Conservation (phyloP, 169 alveolate species). For the Amoebophrya sp. region DNA sequence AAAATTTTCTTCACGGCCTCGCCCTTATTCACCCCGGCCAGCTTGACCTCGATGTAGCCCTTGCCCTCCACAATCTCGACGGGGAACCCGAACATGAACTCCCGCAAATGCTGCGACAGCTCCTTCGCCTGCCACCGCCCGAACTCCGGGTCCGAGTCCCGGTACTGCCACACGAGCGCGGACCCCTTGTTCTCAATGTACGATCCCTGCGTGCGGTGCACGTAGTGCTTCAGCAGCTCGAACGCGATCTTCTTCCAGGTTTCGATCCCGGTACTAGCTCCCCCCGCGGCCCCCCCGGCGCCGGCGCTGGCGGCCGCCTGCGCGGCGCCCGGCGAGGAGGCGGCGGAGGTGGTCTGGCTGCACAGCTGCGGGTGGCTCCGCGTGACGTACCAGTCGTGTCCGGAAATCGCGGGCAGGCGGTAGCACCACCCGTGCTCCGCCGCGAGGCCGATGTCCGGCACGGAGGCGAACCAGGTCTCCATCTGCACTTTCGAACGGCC, state of each 20-base stretch:
- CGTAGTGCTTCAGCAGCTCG: slow-evolving; percentile 58
- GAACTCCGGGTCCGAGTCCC: slow-evolving; percentile 72
- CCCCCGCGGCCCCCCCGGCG: too few species aligned
- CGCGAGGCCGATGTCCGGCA: slow-evolving; percentile 13
- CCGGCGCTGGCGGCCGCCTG: too few species aligned
- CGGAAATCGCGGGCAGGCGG: slow-evolving; percentile 36
- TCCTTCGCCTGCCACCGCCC: slow-evolving; percentile 72
- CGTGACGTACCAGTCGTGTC: slow-evolving; percentile 46
- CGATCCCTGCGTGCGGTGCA: slow-evolving; percentile 71
- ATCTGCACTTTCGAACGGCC: slow-evolving; percentile 51
- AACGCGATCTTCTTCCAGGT: slow-evolving; percentile 59
- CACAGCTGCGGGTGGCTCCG: too few species aligned
- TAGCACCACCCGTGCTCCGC: slow-evolving; percentile 37
- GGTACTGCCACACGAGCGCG: slow-evolving; percentile 65
- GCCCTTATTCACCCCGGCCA: slow-evolving; percentile 50
- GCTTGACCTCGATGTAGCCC: slow-evolving; percentile 53
- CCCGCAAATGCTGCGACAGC: slow-evolving; percentile 48
- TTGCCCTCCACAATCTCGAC: slow-evolving; percentile 53
- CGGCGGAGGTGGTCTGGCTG: too few species aligned
- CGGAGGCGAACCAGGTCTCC: slow-evolving; percentile 53
- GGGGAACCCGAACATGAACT: slow-evolving; percentile 43
- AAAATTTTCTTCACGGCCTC: slow-evolving; percentile 44
- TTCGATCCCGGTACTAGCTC: too few species aligned
- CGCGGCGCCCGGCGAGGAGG: too few species aligned
- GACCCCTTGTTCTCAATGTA: slow-evolving; percentile 60